A percentile compares a stretch with the other conserved stretches of the same genome.
phyloP scores from a whole-genome alignment of 257 asterid species.

The Plantago elongata region DNA sequence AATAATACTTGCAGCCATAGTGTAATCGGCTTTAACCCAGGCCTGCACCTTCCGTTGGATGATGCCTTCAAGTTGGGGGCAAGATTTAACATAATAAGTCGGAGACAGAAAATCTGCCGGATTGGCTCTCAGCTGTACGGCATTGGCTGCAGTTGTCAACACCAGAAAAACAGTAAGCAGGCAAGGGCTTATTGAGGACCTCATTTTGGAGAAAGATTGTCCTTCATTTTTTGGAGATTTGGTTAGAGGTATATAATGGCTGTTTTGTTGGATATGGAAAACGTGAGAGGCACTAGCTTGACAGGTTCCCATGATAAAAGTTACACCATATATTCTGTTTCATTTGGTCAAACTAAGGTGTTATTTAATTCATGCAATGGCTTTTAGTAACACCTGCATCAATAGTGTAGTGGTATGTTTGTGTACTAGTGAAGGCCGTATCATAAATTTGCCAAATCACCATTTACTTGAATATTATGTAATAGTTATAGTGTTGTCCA shows the following conservation, averaged over 20 bases:
- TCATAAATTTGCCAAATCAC: background rate
- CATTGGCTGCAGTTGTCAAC: background rate
- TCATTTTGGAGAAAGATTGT: slow-evolving; percentile 18
- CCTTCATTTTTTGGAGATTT: slow-evolving; percentile 5
- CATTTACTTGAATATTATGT: no score
- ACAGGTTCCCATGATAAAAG: slow-evolving; percentile 31
- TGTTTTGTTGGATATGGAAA: slow-evolving; percentile 3
- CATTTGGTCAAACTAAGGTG: slow-evolving; percentile 2
- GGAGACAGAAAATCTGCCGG: slow-evolving; percentile 35
- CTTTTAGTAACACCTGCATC: background rate
- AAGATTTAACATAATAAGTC: slow-evolving; percentile 33
- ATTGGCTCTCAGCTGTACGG: slow-evolving; percentile 9
- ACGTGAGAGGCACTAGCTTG: slow-evolving; percentile 46
- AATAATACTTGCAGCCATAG: slow-evolving; percentile 64
- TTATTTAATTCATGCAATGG: background rate
- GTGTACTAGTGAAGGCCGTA: slow-evolving; percentile 16
- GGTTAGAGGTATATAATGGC: background rate
- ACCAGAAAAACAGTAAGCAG: slow-evolving; percentile 14
- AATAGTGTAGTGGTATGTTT: no score
- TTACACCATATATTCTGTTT: background rate
- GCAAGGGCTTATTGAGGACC: slow-evolving; percentile 6
- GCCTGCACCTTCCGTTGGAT: slow-evolving; percentile 39
- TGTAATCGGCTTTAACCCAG: slow-evolving; percentile 51
- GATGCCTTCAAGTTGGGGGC: slow-evolving; percentile 59
- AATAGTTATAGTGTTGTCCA: no score